phyloP scores from a whole-genome alignment of 2,329 filamentous ascomycete genomes.

The Cytospora mali region DNA sequence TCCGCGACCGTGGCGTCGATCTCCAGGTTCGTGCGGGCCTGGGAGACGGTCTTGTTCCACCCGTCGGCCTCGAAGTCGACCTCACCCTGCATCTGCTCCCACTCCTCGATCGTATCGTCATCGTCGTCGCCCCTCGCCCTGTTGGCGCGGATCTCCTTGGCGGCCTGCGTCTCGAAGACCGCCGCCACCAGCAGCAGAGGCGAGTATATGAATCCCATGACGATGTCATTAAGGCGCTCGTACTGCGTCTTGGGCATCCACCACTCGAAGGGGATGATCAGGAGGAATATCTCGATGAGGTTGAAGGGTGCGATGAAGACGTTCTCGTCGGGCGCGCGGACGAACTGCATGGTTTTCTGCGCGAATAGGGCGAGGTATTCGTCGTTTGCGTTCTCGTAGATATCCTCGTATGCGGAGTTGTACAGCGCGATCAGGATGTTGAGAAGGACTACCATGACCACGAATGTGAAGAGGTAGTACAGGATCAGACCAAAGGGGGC shows the following conservation, averaged over 20 bases:
- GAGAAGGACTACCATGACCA: constrained; percentile 89
- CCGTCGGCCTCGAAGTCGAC: constrained; percentile 81
- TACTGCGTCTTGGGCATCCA: constrained; percentile 80
- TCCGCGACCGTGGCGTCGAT: constrained; percentile 77
- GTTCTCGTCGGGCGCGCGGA: constrained; percentile 95
- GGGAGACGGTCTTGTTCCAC: constrained; percentile 79
- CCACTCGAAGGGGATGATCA: constrained; percentile 88
- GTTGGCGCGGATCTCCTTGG: constrained; percentile 70
- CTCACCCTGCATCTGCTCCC: constrained; percentile 78
- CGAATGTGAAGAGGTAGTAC: constrained; percentile 97
- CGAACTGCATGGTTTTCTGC: constrained; percentile 95
- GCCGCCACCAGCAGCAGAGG: constrained; percentile 82
- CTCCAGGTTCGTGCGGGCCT: constrained; percentile 80
- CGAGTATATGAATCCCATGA: constrained; percentile 86
- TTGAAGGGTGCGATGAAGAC: constrained; percentile 98
- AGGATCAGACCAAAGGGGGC: constrained; percentile 92
- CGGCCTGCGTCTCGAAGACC: constrained; percentile 67
- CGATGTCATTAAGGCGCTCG: constrained; percentile 79
- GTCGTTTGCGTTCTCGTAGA: constrained; percentile 89
- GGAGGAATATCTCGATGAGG: constrained; percentile 80
- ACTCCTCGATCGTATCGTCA: constrained; percentile 86
- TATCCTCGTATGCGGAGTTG: constrained; percentile 94
- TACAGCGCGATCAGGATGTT: constrained; percentile 98
- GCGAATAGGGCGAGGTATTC: constrained; percentile 93
- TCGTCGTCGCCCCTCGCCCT: constrained; percentile 81